A percentile compares a stretch with the other conserved stretches of the same genome.
Conservation (phyloP, 805 yeast genomes). For the Candida bentonensis region DNA sequence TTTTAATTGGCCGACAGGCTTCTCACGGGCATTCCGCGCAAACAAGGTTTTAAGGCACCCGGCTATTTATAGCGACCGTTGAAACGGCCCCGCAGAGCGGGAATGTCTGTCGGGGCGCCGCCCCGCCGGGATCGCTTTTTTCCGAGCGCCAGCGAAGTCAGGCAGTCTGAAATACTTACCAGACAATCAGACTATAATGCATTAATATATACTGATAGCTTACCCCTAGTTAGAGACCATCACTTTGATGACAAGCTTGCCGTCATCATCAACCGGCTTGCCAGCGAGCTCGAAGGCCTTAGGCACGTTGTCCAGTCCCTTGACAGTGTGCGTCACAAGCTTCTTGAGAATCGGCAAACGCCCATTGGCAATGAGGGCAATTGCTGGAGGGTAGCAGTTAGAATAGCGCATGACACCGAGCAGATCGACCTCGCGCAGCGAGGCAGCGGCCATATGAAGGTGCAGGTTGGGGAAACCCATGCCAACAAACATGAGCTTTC, state of each 20-base stretch:
- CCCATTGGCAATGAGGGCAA: constrained; percentile 12
- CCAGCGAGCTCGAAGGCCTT: constrained; percentile 21
- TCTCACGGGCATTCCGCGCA: too few relatives aligned
- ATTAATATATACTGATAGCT: too few relatives aligned
- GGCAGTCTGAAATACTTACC: too few relatives aligned
- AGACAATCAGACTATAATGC: too few relatives aligned
- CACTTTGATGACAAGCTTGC: constrained; percentile 20
- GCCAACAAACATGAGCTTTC: constrained; percentile 22
- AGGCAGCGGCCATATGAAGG: constrained; percentile 19
- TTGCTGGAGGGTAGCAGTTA: constrained; percentile 18
- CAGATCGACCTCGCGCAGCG: constrained; percentile 19
- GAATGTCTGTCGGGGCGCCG: too few relatives aligned
- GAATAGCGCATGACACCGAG: constrained; percentile 21
- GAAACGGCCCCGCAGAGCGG: too few relatives aligned
- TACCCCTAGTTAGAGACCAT: constrained; percentile 1
- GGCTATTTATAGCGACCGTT: too few relatives aligned
- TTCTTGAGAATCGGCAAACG: constrained; percentile 14
- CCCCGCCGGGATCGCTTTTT: too few relatives aligned
- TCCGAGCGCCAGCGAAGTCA: too few relatives aligned
- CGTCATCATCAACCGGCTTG: constrained; percentile 16
- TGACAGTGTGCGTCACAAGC: constrained; percentile 18
- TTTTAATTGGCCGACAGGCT: too few relatives aligned
- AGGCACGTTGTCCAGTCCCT: constrained; percentile 16
- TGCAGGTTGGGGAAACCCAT: constrained; percentile 21
- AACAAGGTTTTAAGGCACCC: too few relatives aligned